Base-by-base conservation (phyloP, 352 stramenopile species). In the Phytopythium cucurbitacearum region DNA sequence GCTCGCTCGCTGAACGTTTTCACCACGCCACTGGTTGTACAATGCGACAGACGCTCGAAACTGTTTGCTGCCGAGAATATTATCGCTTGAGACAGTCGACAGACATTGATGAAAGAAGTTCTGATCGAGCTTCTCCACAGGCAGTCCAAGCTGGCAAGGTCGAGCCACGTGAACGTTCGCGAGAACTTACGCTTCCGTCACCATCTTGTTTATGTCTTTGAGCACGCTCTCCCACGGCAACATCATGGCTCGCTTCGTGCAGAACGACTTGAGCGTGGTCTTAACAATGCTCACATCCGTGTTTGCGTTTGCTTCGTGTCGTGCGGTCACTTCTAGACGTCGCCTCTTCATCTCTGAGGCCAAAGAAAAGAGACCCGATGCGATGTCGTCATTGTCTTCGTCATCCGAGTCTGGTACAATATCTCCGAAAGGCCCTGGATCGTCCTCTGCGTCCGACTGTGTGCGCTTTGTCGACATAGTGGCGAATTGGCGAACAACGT, bases 61-160 rank as follows among this genome's bases (percentile, higher is more conserved):
- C 13, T 59, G 35, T 15, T 53, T 42, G 42, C 41, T 34, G 28
- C 41, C 39, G 38, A n/a, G n/a, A n/a, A n/a, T n/a, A n/a, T n/a
- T 13, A 2, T 21, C 16, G 32, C 13, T 40, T 16, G 44, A 3
- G 35, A 54, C 53, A 13, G 45, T 9, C 9, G 53, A 38, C 38
- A 60, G 8, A 37, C 53, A 60, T 4, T 34, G 45, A 21, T 54
- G n/a, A n/a, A 60, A 54, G 44, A 60, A 60, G 9, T 7, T 52
- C 11, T 59, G 16, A n/a, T n/a, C n/a, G n/a, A n/a, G n/a, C 0
- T 38, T 48, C 28, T 53, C 2, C 7, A 49, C 39, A 32, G 39
- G 43, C 1, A 52, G 36, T 13, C 32, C 50, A 43, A 3, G 36
- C 10, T 39, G 45, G 3, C 53, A 54, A n/a, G 49, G 44, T 42